Percentiles rank a stretch among this genome's conserved stretches.
These are phyloP conservation scores for Tetrahymena elliotti DNA, from an alignment of 73 alveolate species.

Conservation along the genomic window DNA sequence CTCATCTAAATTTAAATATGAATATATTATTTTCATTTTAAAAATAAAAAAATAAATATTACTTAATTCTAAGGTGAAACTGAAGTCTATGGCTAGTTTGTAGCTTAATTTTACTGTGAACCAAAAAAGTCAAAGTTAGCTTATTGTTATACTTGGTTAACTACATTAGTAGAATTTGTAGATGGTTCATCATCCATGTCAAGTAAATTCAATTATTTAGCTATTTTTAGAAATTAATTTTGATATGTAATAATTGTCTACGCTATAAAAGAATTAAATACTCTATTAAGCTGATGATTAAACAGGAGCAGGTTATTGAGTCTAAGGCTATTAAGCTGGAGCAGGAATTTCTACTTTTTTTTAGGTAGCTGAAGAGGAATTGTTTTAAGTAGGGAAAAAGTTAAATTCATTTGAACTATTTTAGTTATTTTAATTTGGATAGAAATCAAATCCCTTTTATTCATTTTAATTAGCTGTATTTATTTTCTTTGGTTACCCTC, in stretches of 20 bases:
- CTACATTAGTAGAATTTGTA: background rate
- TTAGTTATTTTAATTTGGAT: background rate
- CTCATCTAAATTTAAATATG: background rate
- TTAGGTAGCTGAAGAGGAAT: background rate
- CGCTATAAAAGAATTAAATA: background rate
- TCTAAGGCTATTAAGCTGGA: background rate
- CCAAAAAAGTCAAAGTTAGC: background rate
- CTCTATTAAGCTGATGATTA: background rate
- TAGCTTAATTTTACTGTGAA: background rate
- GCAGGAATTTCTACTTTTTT: background rate
- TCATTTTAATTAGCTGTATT: background rate
- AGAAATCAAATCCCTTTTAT: background rate
- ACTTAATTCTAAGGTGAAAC: background rate
- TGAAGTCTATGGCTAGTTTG: background rate
- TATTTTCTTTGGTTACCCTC: background rate
- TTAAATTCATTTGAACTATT: background rate
- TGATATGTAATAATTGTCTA: background rate
- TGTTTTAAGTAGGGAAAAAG: background rate
- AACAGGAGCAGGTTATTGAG: background rate
- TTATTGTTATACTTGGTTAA: background rate
- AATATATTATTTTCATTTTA: background rate
- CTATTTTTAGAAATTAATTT: background rate
- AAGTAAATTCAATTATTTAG: background rate
- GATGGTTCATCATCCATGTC: background rate
- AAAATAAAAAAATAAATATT: background rate